These are phyloP conservation scores for Phytophthora meadii DNA, from an alignment of 352 stramenopile genomes.

Conservation along the genomic window DNA sequence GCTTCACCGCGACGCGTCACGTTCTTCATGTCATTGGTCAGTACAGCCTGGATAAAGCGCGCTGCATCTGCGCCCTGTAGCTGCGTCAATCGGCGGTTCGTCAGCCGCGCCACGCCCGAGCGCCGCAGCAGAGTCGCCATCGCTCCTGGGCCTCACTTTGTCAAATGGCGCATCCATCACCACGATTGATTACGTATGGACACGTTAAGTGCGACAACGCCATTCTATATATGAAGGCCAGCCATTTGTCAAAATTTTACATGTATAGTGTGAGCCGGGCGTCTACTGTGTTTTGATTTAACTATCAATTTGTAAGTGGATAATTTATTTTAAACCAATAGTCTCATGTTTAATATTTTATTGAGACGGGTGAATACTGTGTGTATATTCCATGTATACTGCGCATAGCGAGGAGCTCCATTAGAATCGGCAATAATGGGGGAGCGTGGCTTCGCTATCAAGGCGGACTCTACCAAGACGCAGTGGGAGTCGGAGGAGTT, in stretches of 20 bases:
- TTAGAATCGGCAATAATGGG: conserved; percentile 49
- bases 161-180: conserved; percentile 13
- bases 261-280: too few species aligned
- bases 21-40: conserved; percentile 87
- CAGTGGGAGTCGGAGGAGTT: conserved; percentile 96
- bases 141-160: conserved; percentile 14
- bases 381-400: too few species aligned
- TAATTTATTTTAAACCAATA: too few species aligned
- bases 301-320: too few species aligned
- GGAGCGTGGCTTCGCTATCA: conserved; percentile 89
- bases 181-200: conserved; percentile 9
- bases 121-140: conserved; percentile 40
- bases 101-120: conserved; percentile 55
- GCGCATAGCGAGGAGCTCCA: background rate
- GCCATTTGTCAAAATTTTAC: too few species aligned
- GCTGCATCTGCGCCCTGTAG: conserved; percentile 72
- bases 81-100: conserved; percentile 67
- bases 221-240: too few species aligned
- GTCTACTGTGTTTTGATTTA: too few species aligned
- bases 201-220: too few species aligned
- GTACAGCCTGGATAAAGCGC: conserved; percentile 81
- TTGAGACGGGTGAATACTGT: too few species aligned
- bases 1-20: conserved; percentile 58
- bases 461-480: conserved; percentile 88
- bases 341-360: too few species aligned